Evolutionary conservation across 2,329 filamentous ascomycete species (phyloP).

Genomic region (Bipolaris oryzae): DNA sequence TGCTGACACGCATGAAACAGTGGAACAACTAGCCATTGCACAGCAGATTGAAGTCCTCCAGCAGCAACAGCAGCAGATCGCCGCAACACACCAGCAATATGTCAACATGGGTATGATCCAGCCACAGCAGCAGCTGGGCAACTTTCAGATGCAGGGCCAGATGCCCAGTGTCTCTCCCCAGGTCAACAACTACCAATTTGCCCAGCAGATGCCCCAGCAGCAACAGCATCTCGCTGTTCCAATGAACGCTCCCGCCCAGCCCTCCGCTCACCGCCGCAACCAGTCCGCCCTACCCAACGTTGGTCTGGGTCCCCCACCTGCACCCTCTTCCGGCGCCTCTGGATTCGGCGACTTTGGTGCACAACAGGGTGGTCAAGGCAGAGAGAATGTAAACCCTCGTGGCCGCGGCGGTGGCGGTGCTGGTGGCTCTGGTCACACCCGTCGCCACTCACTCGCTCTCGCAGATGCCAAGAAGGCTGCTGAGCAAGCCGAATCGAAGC

Average conservation of each 20-base stretch:
- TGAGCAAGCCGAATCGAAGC: constrained; percentile 94
- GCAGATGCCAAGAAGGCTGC: constrained; percentile 98
- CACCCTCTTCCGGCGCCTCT: constrained; percentile 85
- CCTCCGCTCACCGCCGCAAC: constrained; percentile 91
- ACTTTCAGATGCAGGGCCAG: constrained; percentile 66
- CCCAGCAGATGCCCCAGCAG: constrained; percentile 61
- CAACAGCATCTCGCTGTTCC: constrained; percentile 68
- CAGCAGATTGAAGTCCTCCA: constrained; percentile 97
- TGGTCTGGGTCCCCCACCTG: constrained; percentile 87
- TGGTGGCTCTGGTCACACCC: constrained; percentile 77
- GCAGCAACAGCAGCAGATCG: constrained; percentile 97
- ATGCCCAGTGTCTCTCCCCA: constrained; percentile 80
- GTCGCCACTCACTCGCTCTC: constrained; percentile 91
- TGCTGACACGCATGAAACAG: constrained; percentile 55
- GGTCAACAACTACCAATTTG: constrained; percentile 84
- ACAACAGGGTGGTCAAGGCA: constrained; percentile 62
- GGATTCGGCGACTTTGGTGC: constrained; percentile 81
- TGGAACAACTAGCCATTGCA: constrained; percentile 97
- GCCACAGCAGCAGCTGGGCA: constrained; percentile 77
- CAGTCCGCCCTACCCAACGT: constrained; percentile 95
- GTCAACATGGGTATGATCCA: constrained; percentile 96
- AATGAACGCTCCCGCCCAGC: constrained; percentile 78
- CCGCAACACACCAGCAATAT: constrained; percentile 95
- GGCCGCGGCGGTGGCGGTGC: constrained; percentile 74
- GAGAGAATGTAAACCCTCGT: constrained; percentile 71